A percentile compares a stretch with the other conserved stretches of the same genome.
Evolutionary conservation across 2,329 filamentous ascomycete genomes (phyloP).

Genomic region (Didymella segeticola): DNA sequence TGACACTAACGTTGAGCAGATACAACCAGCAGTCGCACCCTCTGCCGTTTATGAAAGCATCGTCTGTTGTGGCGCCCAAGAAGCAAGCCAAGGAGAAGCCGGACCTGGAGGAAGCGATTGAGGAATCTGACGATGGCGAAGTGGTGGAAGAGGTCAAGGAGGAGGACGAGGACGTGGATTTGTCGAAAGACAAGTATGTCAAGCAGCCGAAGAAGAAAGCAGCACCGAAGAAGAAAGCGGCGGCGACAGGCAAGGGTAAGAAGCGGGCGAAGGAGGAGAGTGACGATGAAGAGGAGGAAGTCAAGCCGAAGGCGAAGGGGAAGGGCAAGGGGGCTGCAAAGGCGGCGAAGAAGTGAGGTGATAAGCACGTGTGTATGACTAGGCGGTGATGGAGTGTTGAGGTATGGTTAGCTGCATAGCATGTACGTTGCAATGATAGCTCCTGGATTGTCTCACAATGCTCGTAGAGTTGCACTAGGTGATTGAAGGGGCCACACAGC

Average conservation of each 20-base stretch:
- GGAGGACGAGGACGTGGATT: constrained; percentile 77
- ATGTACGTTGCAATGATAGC: constrained; percentile 3
- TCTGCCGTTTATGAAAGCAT: constrained; percentile 95
- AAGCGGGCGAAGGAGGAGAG: constrained; percentile 42
- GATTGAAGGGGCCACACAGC: background rate
- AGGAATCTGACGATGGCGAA: constrained; percentile 78
- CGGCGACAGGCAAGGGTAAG: constrained; percentile 56
- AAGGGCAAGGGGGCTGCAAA: constrained; percentile 56
- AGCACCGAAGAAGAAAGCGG: constrained; percentile 50
- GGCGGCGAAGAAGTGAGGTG: constrained; percentile 30
- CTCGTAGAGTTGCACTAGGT: background rate
- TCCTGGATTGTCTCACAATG: background rate
- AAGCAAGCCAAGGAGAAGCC: constrained; percentile 77
- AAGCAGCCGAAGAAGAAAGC: constrained; percentile 84
- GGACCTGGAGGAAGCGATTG: constrained; percentile 94
- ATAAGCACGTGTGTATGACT: background rate
- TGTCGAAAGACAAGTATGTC: constrained; percentile 96
- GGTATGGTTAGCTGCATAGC: constrained; percentile 1
- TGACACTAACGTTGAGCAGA: constrained; percentile 55
- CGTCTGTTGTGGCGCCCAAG: constrained; percentile 74
- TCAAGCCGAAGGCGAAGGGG: constrained; percentile 56
- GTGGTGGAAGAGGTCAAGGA: constrained; percentile 57
- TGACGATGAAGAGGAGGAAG: constrained; percentile 53
- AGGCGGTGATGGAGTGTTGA: background rate
- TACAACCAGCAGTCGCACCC: constrained; percentile 89